Conservation (phyloP, 2,329 filamentous ascomycete genomes). For the Sclerotinia spermophila region DNA sequence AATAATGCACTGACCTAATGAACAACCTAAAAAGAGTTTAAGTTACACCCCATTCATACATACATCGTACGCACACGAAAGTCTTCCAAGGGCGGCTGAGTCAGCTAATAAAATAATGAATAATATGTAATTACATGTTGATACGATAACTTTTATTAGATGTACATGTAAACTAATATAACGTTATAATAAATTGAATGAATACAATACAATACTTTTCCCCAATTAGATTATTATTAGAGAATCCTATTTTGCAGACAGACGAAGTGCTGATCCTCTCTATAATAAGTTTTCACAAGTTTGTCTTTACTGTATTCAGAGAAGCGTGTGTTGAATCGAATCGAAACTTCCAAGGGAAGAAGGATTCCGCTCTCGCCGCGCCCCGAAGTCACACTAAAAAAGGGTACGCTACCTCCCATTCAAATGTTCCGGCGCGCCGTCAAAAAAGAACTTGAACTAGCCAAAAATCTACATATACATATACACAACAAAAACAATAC, state of each 20-base stretch:
- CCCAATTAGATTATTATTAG: not conserved
- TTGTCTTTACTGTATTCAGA: not conserved
- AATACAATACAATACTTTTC: not conserved
- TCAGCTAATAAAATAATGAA: no score
- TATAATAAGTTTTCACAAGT: not conserved
- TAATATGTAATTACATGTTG: no score
- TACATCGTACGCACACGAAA: not conserved
- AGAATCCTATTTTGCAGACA: not conserved
- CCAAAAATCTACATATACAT: not conserved
- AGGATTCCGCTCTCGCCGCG: conserved; percentile 12
- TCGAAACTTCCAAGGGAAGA: not conserved
- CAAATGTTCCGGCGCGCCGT: conserved; percentile 9
- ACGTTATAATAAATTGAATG: no score
- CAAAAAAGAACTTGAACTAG: conserved; percentile 9
- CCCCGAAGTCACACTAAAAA: conserved; percentile 16
- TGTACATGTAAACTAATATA: no score
- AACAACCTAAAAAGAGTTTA: no score
- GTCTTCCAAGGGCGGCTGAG: not conserved
- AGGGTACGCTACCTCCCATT: conserved; percentile 14
- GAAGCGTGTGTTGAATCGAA: no score
- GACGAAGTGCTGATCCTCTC: not conserved
- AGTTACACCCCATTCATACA: no score
- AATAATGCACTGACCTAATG: no score
- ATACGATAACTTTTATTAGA: no score
- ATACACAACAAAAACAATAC: not conserved